Base-by-base conservation (phyloP, 495 filamentous ascomycete genomes). In the Massariosphaeria phaeospora region DNA sequence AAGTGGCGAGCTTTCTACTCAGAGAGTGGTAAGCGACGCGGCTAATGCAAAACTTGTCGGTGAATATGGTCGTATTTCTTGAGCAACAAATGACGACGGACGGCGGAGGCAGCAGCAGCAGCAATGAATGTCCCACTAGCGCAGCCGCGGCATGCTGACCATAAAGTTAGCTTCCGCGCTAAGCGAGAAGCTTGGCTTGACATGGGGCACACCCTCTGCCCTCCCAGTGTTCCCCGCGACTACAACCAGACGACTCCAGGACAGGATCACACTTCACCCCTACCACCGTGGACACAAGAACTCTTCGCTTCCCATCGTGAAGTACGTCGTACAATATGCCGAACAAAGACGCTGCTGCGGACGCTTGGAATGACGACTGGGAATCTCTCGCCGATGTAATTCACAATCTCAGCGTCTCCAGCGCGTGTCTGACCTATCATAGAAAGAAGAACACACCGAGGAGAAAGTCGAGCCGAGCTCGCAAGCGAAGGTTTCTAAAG, bases 321-420 rank as follows among this genome's bases (percentile, higher is more conserved):
- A n/a, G n/a, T n/a, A n/a, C n/a, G n/a, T n/a, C n/a, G n/a, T n/a
- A n/a, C n/a, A n/a, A n/a, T n/a, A 79, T 76, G 52, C 75, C 74
- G 60, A 76, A 72, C 42, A 70, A 69, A 50, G 62, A 64, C 34
- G 69, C 73, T 35, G 69, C 82, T 51, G 84, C 88, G 26, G 82
- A 95, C 66, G 89, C 87, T 40, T 96, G 90, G 90, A 90, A 89
- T 51, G 88, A 91, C 59, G 87, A 95, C 62, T 96, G 89, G 88
- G 86, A 90, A 66, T 72, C 71, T 4, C 75, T 85, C 65, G 88
- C 85, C 31, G 88, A 95, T 73, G 82, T 84, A 73, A 52, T 72
- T 66, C n/a, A 18, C 31, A 30, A 30, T 25, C 9, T 17, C 48
- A 21, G 26, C 2, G 1, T 17, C 13, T 26, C 53, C 38, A 48